A percentile compares a stretch with the other conserved stretches of the same genome.
Evolutionary conservation across 257 asterid genomes (phyloP).

Genomic region (Petunia axillaris): DNA sequence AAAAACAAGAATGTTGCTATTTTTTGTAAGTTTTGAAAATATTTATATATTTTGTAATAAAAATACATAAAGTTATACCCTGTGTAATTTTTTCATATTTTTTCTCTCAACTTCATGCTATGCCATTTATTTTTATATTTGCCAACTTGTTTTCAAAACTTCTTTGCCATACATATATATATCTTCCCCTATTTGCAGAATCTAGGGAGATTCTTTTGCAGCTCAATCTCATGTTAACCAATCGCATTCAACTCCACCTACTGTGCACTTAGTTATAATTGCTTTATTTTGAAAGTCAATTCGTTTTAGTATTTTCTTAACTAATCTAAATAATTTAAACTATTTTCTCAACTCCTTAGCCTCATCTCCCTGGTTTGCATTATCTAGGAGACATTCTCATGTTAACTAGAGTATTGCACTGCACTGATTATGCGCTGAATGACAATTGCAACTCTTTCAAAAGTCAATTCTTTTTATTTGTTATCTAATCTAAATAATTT

Average conservation of each 20-base stretch:
- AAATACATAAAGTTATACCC: too few species aligned
- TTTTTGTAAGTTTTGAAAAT: too few species aligned
- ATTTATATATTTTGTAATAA: too few species aligned
- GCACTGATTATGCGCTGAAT: conserved; percentile 22
- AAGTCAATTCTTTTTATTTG: conserved; percentile 22
- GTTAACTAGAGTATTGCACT: neutral
- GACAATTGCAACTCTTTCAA: neutral
- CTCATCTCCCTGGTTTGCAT: conserved; percentile 3
- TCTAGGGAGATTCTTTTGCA: too few species aligned
- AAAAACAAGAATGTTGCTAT: too few species aligned
- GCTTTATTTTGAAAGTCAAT: neutral
- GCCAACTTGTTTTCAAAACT: neutral
- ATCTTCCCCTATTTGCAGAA: neutral
- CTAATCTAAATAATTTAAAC: neutral
- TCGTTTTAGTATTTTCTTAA: neutral
- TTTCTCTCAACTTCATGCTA: neutral
- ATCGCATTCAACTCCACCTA: too few species aligned
- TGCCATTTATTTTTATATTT: neutral
- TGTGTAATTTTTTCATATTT: neutral
- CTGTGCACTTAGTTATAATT: neutral
- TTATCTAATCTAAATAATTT: neutral
- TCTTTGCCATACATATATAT: neutral
- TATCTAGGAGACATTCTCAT: conserved; percentile 25
- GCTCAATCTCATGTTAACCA: too few species aligned
- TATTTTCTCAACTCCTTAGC: neutral